Evolutionary conservation across 1,284 basidiomycete species (phyloP), one percentile per base, ranked within the genome.

Genomic region (Phylloboletellus chloephorus): DNA sequence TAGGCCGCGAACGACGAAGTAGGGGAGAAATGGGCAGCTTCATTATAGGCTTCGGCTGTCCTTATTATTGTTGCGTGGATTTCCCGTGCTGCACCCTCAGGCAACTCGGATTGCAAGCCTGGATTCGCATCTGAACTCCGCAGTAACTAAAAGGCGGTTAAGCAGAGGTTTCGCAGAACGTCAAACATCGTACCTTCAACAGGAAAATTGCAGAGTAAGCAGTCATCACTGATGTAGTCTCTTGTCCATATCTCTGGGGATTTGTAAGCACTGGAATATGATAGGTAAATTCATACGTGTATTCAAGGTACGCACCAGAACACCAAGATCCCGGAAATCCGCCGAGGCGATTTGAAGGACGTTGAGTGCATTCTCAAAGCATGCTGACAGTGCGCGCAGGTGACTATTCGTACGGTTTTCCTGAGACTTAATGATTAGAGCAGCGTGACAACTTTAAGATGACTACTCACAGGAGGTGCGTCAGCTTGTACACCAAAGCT

Each of bases 181-280:
- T 23, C 44, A 22, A 43, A 24, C 22, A 40, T 53, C 66, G 31
- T 57, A 85, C 86, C 69, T 73, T 81, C 42, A 89, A 64, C 41
- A 89, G 63, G 57, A 86, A 81, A 28, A 89, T 78, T 15, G 86
- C 84, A 42, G 81, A 78, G 54, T 89, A 89, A 12, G 85, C 87
- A 11, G 82, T 83, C 86, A 89, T 89, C 32, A 84, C 75, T 4
- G 82, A 80, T 46, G 86, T 77, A 4, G 82, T 79, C 55, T 89
- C 87, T 65, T 89, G 87, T 7, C 82, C 76, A 52, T 89, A 89
- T 39, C 80, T 79, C 86, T 88, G 57, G 23, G 31, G 24, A 7
- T 8, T 17, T 19, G 23, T 23, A 37, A 42, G 16, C 26, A 44
- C 31, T 30, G 17, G n/a, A 22, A 37, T 28, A 39, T 36, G 26